Conservation (phyloP, 176 grass and related monocot species). For the Oryza glumipatula region DNA sequence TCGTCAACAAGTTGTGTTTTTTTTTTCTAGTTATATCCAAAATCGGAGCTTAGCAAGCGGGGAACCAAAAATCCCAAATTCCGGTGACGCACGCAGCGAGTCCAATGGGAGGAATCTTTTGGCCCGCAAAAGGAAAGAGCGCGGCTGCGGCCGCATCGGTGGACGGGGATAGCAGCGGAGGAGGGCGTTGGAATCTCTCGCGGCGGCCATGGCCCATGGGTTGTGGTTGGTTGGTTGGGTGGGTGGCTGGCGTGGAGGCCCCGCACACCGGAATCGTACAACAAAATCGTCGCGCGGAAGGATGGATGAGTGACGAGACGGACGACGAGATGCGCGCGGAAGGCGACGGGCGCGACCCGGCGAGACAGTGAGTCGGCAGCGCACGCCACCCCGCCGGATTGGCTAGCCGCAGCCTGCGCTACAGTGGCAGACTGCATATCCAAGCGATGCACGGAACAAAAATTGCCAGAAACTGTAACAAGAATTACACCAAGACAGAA, state of each 20-base stretch:
- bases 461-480: not conserved
- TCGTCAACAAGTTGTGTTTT: too few relatives aligned
- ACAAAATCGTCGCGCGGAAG: not conserved
- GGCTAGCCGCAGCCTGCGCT: not conserved
- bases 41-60: not conserved
- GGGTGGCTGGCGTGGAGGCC: conserved; percentile 26
- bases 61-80: not conserved
- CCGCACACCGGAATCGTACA: not conserved
- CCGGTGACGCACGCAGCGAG: not conserved
- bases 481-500: too few relatives aligned
- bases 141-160: not conserved
- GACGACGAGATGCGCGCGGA: not conserved
- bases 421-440: too few relatives aligned
- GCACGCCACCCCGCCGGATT: conserved; percentile 17
- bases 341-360: not conserved
- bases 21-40: not conserved
- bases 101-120: not conserved
- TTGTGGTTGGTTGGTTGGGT: conserved; percentile 14
- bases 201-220: not conserved
- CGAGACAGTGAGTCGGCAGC: not conserved
- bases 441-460: not conserved
- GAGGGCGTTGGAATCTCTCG: conserved; percentile 4
- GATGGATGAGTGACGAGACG: not conserved
- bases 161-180: not conserved
- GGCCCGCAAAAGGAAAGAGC: not conserved